Evolutionary conservation across 1,139 yeast genomes (phyloP).

Genomic region (Suhomyces kunorum): DNA sequence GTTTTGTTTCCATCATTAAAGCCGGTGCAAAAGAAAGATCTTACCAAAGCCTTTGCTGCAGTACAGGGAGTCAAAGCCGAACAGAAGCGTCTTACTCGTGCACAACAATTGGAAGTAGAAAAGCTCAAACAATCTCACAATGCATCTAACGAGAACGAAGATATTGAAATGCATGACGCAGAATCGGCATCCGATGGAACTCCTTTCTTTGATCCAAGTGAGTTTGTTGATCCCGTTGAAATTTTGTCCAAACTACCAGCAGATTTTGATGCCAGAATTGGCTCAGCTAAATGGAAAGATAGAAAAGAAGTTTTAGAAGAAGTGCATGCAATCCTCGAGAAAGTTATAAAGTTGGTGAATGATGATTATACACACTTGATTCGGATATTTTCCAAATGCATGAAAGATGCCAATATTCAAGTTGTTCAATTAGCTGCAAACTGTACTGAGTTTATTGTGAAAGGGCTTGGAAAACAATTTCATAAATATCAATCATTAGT

Average conservation of each 20-base stretch:
- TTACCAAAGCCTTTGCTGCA: constrained; percentile 65
- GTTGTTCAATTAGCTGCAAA: constrained; percentile 83
- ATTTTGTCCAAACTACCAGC: constrained; percentile 67
- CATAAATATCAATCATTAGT: constrained; percentile 55
- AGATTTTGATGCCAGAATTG: constrained; percentile 55
- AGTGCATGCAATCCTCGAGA: constrained; percentile 52
- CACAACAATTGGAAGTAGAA: constrained; percentile 41
- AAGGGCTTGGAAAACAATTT: constrained; percentile 62
- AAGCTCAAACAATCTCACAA: constrained; percentile 16
- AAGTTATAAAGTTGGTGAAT: constrained; percentile 43
- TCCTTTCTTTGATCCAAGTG: constrained; percentile 39
- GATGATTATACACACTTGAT: constrained; percentile 66
- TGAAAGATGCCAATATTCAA: constrained; percentile 88
- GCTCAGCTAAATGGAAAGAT: constrained; percentile 85
- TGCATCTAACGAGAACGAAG: constrained; percentile 25
- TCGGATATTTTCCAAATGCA: constrained; percentile 63
- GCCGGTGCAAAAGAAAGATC: constrained; percentile 90
- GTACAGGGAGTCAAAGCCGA: constrained; percentile 46
- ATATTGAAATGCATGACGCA: constrained; percentile 46
- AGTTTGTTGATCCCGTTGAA: constrained; percentile 50
- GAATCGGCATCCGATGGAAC: constrained; percentile 9
- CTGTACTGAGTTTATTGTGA: constrained; percentile 61
- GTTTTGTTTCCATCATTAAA: constrained; percentile 71
- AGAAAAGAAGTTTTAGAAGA: constrained; percentile 84
- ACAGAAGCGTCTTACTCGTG: constrained; percentile 58